Evolutionary conservation across 2,329 filamentous ascomycete species (phyloP).

Genomic region (Epichloe aotearoae): DNA sequence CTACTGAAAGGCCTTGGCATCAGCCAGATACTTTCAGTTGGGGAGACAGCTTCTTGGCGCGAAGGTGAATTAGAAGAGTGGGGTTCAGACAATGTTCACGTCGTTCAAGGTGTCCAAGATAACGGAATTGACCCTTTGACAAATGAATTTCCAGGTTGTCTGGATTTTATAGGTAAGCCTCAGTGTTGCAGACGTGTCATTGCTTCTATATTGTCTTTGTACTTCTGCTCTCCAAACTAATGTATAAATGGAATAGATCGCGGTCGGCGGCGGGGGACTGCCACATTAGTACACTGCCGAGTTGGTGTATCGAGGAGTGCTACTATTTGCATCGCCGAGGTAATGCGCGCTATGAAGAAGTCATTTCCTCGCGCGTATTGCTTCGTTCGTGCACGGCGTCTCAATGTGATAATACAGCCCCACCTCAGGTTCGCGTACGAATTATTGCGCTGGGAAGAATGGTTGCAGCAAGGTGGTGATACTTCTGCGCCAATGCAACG

Average conservation of each 20-base stretch:
- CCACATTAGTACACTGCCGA: slow-evolving; percentile 89
- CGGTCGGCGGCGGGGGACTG: slow-evolving; percentile 61
- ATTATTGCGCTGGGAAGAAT: slow-evolving; percentile 89
- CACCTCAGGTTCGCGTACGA: slow-evolving; percentile 93
- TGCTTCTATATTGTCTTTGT: not conserved
- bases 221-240: not conserved
- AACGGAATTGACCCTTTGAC: slow-evolving; percentile 92
- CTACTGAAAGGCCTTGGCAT: slow-evolving; percentile 72
- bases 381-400: slow-evolving; percentile 77
- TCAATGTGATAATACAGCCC: slow-evolving; percentile 97
- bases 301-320: slow-evolving; percentile 92
- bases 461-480: slow-evolving; percentile 43
- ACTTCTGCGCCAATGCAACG: slow-evolving; percentile 39
- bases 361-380: slow-evolving; percentile 92
- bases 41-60: slow-evolving; percentile 74
- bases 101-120: slow-evolving; percentile 80
- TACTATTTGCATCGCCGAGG: slow-evolving; percentile 97
- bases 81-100: slow-evolving; percentile 66
- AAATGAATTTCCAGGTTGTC: slow-evolving; percentile 69
- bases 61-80: slow-evolving; percentile 57
- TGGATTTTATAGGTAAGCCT: slow-evolving; percentile 73
- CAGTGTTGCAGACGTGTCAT: not conserved
- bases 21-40: slow-evolving; percentile 77
- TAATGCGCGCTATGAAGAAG: slow-evolving; percentile 70
- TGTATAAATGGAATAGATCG: slow-evolving; percentile 42